phyloP scores from a whole-genome alignment of 139 green algal genomes.

The Volvox africanus region DNA sequence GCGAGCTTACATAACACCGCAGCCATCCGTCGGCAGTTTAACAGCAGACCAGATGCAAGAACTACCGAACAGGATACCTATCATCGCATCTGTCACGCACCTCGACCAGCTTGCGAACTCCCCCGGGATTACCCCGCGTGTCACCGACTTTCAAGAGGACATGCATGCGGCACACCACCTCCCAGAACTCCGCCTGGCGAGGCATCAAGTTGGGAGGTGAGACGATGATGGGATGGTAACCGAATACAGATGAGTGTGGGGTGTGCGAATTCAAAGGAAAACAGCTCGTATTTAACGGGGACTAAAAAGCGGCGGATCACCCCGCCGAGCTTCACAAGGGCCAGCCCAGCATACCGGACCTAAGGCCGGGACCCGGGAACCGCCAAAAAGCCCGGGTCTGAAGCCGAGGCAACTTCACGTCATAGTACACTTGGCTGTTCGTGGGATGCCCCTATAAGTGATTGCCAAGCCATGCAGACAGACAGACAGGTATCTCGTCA shows the following conservation, averaged over 20 bases:
- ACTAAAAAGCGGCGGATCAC: too few relatives aligned
- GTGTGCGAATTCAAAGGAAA: too few relatives aligned
- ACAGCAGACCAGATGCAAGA: background rate
- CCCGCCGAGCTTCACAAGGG: too few relatives aligned
- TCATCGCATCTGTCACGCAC: background rate
- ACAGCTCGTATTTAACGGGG: too few relatives aligned
- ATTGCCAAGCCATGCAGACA: background rate
- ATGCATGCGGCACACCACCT: background rate
- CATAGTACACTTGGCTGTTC: too few relatives aligned
- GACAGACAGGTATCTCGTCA: background rate
- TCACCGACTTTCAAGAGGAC: background rate
- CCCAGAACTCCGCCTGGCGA: conserved; percentile 25
- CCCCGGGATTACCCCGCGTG: background rate
- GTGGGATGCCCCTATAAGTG: too few relatives aligned
- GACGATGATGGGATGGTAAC: background rate
- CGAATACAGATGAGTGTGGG: background rate
- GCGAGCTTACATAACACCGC: too few relatives aligned
- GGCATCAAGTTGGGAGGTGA: too few relatives aligned
- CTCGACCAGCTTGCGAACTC: background rate
- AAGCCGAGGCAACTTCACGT: too few relatives aligned
- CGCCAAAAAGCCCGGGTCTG: too few relatives aligned
- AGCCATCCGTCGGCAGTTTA: background rate
- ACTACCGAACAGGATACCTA: background rate
- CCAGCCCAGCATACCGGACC: too few relatives aligned
- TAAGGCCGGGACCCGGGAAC: too few relatives aligned